A percentile compares a stretch with the other conserved stretches of the same genome.
Conservation (phyloP, 208 protist species). For the Phytomonas sp. region DNA sequence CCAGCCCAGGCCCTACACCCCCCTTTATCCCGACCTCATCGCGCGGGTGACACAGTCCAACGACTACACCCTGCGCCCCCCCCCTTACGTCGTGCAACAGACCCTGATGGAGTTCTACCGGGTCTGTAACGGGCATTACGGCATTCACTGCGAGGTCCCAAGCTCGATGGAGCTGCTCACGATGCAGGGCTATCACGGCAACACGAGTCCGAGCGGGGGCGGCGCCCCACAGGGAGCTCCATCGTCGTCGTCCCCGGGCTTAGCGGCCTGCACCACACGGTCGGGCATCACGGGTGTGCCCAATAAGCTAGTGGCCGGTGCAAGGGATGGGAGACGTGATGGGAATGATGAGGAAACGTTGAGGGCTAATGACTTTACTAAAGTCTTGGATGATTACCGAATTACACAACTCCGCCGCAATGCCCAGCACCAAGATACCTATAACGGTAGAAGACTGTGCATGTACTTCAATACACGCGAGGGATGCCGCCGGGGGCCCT, state of each 20-base stretch:
- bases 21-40: constrained; percentile 35
- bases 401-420: constrained; percentile 64
- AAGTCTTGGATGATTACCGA: constrained; percentile 59
- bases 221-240: background rate
- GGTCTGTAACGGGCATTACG: constrained; percentile 49
- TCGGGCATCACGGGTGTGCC: background rate
- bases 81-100: constrained; percentile 55
- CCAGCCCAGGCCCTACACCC: constrained; percentile 51
- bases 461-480: constrained; percentile 58
- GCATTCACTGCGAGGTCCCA: constrained; percentile 26
- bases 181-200: constrained; percentile 5
- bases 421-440: constrained; percentile 56
- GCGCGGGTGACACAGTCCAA: constrained; percentile 34
- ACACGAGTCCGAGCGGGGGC: constrained; percentile 7
- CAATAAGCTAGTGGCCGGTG: background rate
- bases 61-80: constrained; percentile 49
- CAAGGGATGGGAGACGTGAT: background rate
- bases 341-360: constrained; percentile 9
- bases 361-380: constrained; percentile 8
- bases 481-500: constrained; percentile 47
- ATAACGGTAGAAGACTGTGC: constrained; percentile 30
- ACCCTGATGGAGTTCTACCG: constrained; percentile 75
- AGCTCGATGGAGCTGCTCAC: constrained; percentile 24
- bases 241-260: background rate
- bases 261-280: background rate